A percentile compares a stretch with the other conserved stretches of the same genome.
Evolutionary conservation across 2,329 filamentous ascomycete genomes (phyloP).

Genomic region (Talaromyces pinophilus): DNA sequence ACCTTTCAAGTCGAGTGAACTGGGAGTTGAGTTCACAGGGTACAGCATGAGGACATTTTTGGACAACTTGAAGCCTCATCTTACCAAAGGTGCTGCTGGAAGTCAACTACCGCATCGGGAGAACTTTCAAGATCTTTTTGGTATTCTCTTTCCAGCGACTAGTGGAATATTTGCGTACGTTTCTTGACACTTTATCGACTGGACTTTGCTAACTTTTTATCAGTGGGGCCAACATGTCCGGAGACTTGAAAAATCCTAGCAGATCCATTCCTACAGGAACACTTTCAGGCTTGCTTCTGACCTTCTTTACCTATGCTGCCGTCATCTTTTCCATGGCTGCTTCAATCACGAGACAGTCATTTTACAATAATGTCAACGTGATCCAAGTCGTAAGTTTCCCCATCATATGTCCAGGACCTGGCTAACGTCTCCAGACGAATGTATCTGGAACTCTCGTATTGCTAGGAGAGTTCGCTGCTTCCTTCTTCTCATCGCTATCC

Average conservation of each 20-base stretch:
- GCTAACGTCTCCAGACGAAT: slow-evolving; percentile 57
- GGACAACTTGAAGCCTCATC: slow-evolving; percentile 70
- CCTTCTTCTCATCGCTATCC: slow-evolving; percentile 84
- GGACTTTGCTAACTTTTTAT: slow-evolving; percentile 46
- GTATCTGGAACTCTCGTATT: slow-evolving; percentile 73
- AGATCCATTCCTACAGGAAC: slow-evolving; percentile 84
- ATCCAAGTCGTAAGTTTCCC: slow-evolving; percentile 63
- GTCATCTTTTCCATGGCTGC: slow-evolving; percentile 78
- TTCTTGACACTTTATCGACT: not conserved
- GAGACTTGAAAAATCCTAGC: slow-evolving; percentile 78
- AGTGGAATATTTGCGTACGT: slow-evolving; percentile 59
- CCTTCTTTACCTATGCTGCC: slow-evolving; percentile 72
- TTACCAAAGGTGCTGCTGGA: slow-evolving; percentile 63
- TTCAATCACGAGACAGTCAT: slow-evolving; percentile 71
- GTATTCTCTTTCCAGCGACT: slow-evolving; percentile 77
- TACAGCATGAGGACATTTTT: slow-evolving; percentile 68
- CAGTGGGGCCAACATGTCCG: slow-evolving; percentile 83
- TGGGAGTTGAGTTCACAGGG: slow-evolving; percentile 76
- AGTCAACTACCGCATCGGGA: slow-evolving; percentile 63
- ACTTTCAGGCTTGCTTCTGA: slow-evolving; percentile 72
- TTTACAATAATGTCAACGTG: slow-evolving; percentile 74
- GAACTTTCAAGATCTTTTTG: slow-evolving; percentile 80
- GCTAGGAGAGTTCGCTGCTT: slow-evolving; percentile 78
- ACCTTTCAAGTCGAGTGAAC: slow-evolving; percentile 65
- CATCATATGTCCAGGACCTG: not conserved